Percentiles rank a stretch among this genome's conserved stretches.
Evolutionary conservation across 768 basidiomycete species (phyloP).

Genomic region (Lactarius trivialis): DNA sequence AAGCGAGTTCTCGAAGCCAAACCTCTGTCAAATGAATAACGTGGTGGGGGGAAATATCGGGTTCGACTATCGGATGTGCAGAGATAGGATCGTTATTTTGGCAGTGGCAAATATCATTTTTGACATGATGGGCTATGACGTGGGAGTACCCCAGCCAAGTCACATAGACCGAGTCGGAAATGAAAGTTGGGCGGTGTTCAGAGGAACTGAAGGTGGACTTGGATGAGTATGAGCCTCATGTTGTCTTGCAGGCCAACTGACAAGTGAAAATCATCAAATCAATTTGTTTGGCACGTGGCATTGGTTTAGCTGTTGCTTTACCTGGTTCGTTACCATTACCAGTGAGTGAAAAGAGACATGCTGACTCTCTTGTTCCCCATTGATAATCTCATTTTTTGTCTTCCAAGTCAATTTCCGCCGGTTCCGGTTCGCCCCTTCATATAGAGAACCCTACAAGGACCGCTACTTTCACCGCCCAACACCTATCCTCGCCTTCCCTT

Average conservation of each 20-base stretch:
- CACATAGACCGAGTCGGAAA: slow-evolving; percentile 12
- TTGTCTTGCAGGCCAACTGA: slow-evolving; percentile 3
- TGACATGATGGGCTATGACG: slow-evolving; percentile 14
- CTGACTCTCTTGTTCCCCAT: too few relatives aligned
- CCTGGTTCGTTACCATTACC: not conserved
- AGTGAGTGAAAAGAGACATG: not conserved
- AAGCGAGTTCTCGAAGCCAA: slow-evolving; percentile 28
- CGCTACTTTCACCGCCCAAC: slow-evolving; percentile 1
- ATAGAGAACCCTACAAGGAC: slow-evolving; percentile 11
- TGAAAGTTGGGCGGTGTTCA: slow-evolving; percentile 9
- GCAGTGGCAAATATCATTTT: slow-evolving; percentile 4
- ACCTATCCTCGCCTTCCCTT: not conserved
- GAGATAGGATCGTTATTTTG: slow-evolving; percentile 15
- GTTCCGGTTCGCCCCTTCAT: slow-evolving; percentile 14
- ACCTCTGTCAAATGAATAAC: slow-evolving; percentile 4
- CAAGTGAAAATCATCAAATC: not conserved
- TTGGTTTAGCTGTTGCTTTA: too few relatives aligned
- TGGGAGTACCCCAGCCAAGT: slow-evolving; percentile 12
- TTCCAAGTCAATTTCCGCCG: slow-evolving; percentile 9
- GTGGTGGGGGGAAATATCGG: not conserved
- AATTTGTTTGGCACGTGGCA: not conserved
- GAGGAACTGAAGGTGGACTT: not conserved
- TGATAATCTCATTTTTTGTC: slow-evolving; percentile 3
- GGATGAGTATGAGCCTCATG: slow-evolving; percentile 7
- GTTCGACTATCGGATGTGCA: slow-evolving; percentile 14